These are phyloP conservation scores for Nemania sp. DNA, from an alignment of 2,329 filamentous ascomycete species.

Conservation along the genomic window DNA sequence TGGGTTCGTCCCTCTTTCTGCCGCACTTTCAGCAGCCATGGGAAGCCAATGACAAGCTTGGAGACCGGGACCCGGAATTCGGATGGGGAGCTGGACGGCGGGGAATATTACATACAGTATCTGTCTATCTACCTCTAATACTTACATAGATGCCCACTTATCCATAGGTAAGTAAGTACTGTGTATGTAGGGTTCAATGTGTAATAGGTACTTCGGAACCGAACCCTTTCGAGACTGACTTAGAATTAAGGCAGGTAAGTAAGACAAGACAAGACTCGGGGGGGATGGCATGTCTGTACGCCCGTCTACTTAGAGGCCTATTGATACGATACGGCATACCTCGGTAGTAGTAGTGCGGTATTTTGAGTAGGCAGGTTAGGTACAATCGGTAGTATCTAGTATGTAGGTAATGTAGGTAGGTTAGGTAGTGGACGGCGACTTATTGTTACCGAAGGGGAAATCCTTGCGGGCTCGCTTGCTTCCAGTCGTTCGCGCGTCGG, in stretches of 20 bases:
- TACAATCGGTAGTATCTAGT: background rate
- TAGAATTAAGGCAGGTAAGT: no score
- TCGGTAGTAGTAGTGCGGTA: background rate
- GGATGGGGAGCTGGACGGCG: constrained; percentile 14
- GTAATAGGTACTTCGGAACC: no score
- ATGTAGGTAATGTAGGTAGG: background rate
- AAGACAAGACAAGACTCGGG: background rate
- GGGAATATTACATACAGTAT: constrained; percentile 1
- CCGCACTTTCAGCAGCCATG: constrained; percentile 33
- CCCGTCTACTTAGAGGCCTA: background rate
- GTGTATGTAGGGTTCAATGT: no score
- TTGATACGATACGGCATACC: background rate
- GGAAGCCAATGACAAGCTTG: constrained; percentile 33
- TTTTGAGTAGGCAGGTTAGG: no score
- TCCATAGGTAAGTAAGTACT: no score
- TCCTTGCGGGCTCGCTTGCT: constrained; percentile 30
- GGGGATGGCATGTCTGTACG: background rate
- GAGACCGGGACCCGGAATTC: constrained; percentile 23
- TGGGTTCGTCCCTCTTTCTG: background rate
- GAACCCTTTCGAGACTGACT: no score
- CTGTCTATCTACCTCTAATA: no score
- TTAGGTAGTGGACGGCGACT: background rate
- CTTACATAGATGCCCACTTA: background rate
- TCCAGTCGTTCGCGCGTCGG: constrained; percentile 16
- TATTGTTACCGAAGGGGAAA: constrained; percentile 31